Evolutionary conservation across 2,329 filamentous ascomycete species (phyloP).

Genomic region (Pestalotiopsis sp.): DNA sequence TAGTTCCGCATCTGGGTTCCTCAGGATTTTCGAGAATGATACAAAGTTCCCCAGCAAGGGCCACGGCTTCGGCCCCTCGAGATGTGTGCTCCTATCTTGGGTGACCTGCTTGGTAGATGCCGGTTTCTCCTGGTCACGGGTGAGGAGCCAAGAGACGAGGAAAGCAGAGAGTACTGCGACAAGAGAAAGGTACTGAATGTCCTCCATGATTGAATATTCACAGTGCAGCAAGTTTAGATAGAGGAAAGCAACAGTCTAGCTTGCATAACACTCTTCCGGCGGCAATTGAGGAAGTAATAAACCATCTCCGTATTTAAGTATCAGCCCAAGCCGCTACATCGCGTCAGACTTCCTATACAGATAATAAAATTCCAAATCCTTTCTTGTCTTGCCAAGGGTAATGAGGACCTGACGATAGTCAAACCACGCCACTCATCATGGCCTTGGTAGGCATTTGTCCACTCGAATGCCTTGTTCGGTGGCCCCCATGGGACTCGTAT

Average conservation of each 20-base stretch:
- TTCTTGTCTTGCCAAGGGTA: not conserved
- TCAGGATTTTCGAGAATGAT: not conserved
- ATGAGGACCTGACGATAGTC: not conserved
- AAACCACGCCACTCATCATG: too few species aligned
- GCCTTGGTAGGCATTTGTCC: too few species aligned
- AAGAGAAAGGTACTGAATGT: conserved; percentile 2
- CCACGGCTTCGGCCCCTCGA: not conserved
- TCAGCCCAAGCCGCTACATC: not conserved
- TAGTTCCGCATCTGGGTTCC: too few species aligned
- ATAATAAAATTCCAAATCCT: not conserved
- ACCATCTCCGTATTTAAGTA: not conserved
- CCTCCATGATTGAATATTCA: not conserved
- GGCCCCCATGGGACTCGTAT: too few species aligned
- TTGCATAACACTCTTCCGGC: too few species aligned
- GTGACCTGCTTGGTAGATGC: not conserved
- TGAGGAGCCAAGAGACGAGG: not conserved
- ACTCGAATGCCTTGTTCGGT: too few species aligned
- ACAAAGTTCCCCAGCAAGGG: not conserved
- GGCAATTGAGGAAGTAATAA: not conserved
- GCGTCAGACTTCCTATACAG: not conserved
- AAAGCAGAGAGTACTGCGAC: not conserved
- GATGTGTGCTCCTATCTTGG: not conserved
- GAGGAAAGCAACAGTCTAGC: not conserved
- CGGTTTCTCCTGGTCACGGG: not conserved
- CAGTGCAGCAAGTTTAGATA: not conserved